Conservation (phyloP, 345 rosid species). For the Heritiera littoralis region DNA sequence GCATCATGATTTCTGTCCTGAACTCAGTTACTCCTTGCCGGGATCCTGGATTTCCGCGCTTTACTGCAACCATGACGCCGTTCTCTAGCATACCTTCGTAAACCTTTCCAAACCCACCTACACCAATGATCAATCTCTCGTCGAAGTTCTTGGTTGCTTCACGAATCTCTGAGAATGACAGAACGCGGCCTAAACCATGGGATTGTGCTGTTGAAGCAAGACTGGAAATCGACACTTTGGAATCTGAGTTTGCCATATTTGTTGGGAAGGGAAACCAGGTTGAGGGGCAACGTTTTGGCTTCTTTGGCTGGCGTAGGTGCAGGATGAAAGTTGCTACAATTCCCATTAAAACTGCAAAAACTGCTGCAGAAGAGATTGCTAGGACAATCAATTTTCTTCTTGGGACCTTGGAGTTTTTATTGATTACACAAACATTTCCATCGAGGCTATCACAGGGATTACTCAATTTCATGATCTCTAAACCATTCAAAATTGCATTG, state of each 20-base stretch:
- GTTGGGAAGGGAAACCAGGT: conserved; percentile 23
- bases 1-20: conserved; percentile 67
- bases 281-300: conserved; percentile 13
- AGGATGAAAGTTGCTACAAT: background rate
- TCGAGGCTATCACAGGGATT: conserved; percentile 20
- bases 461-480: conserved; percentile 34
- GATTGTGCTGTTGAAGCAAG: conserved; percentile 27
- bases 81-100: conserved; percentile 58
- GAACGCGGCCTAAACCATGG: conserved; percentile 20
- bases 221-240: conserved; percentile 28
- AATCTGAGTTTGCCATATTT: conserved; percentile 23
- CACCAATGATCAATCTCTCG: conserved; percentile 54
- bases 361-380: conserved; percentile 16
- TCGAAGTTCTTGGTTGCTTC: conserved; percentile 60
- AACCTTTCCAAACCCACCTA: conserved; percentile 78
- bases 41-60: conserved; percentile 58
- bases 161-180: conserved; percentile 26
- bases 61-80: conserved; percentile 60
- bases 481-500: conserved; percentile 33
- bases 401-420: background rate
- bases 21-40: conserved; percentile 61
- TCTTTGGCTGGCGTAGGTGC: conserved; percentile 4
- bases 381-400: conserved; percentile 13
- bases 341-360: conserved; percentile 1
- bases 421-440: background rate